Conservation (phyloP, 805 yeast genomes). For the Suhomyces emberorum region DNA sequence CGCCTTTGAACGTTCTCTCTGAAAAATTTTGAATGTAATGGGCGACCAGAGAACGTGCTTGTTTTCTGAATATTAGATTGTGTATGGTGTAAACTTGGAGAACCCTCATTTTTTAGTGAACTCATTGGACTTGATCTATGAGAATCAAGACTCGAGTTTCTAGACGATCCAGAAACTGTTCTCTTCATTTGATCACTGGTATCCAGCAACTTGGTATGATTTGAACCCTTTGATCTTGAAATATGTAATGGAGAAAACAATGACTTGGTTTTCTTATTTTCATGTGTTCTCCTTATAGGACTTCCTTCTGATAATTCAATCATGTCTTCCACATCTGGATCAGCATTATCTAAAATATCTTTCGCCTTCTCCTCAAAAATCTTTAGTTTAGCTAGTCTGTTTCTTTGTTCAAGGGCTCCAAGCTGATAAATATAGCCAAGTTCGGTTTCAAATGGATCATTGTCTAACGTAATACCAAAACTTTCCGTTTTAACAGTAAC, state of each 20-base stretch:
- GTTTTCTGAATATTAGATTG: not conserved
- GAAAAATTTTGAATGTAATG: not conserved
- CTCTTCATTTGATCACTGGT: not conserved
- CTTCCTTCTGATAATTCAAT: slow-evolving; percentile 5
- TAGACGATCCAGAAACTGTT: not conserved
- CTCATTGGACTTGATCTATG: not conserved
- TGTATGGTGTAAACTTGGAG: not conserved
- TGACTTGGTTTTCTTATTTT: not conserved
- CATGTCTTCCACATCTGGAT: slow-evolving; percentile 10
- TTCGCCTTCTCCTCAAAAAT: slow-evolving; percentile 31
- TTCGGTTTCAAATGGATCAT: slow-evolving; percentile 85
- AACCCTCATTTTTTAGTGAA: not conserved
- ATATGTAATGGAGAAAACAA: not conserved
- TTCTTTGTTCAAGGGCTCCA: slow-evolving; percentile 63
- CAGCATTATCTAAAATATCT: slow-evolving; percentile 12
- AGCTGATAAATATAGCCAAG: slow-evolving; percentile 61
- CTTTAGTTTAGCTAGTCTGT: slow-evolving; percentile 50
- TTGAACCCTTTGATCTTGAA: not conserved
- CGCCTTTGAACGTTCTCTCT: not conserved
- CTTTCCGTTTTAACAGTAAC: slow-evolving; percentile 53
- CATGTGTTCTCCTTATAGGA: not conserved
- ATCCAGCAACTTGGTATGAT: not conserved
- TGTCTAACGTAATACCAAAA: slow-evolving; percentile 68
- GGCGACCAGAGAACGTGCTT: not conserved
- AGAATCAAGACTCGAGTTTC: not conserved